phyloP scores from a whole-genome alignment of 83 land plant species.

The Thuja plicata region DNA sequence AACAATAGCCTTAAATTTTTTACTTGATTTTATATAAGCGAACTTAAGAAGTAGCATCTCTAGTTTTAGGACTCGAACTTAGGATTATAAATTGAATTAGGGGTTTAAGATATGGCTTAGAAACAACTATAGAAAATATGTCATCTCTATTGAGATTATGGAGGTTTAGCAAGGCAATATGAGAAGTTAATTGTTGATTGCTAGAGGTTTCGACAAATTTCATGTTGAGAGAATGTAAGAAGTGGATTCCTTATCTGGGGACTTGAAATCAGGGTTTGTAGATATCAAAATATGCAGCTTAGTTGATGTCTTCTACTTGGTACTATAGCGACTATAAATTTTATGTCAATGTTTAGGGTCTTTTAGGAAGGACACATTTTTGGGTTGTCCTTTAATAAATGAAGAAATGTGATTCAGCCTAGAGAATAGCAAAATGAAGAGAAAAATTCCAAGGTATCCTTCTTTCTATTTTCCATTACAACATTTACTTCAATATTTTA shows the following conservation, averaged over 20 bases:
- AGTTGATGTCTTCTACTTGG: too few species aligned
- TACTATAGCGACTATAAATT: background rate
- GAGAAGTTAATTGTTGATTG: too few species aligned
- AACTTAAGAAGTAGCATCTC: background rate
- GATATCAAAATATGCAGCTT: background rate
- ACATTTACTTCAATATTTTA: too few species aligned
- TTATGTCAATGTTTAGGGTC: background rate
- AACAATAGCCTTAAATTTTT: background rate
- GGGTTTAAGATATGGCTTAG: background rate
- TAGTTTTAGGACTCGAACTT: background rate
- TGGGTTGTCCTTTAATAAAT: background rate
- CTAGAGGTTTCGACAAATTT: too few species aligned
- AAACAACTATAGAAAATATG: background rate
- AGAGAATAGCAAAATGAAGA: background rate
- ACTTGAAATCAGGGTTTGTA: too few species aligned
- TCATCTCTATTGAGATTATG: too few species aligned
- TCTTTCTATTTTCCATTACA: background rate
- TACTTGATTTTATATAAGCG: background rate
- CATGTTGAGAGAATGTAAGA: too few species aligned
- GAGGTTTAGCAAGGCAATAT: too few species aligned
- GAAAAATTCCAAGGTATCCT: background rate
- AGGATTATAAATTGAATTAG: background rate
- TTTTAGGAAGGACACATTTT: background rate
- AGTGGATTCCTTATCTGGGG: too few species aligned
- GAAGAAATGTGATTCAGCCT: background rate